Evolutionary conservation across 2,329 filamentous ascomycete genomes (phyloP).

Genomic region (Chrysosphaeria jannelii): DNA sequence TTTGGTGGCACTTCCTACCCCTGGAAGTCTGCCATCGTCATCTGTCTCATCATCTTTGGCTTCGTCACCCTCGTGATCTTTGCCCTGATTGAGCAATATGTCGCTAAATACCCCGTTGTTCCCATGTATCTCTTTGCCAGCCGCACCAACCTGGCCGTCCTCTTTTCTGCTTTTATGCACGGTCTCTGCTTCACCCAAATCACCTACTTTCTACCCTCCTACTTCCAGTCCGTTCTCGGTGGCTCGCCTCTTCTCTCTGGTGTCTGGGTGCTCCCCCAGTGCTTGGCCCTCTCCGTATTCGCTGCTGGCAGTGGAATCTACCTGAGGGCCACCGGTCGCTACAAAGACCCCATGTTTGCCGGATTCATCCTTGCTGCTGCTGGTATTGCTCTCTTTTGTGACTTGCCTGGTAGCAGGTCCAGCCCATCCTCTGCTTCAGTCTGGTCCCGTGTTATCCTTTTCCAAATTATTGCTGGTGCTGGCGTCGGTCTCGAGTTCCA

Average conservation of each 20-base stretch:
- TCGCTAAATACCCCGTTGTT: conserved; percentile 38
- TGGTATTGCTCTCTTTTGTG: conserved; percentile 21
- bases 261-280: conserved; percentile 9
- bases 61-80: conserved; percentile 17
- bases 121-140: conserved; percentile 28
- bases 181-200: conserved; percentile 29
- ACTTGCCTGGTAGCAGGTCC: conserved; percentile 13
- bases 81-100: conserved; percentile 27
- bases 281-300: conserved; percentile 11
- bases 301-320: conserved; percentile 10
- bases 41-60: conserved; percentile 32
- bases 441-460: conserved; percentile 15
- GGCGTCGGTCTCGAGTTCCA: conserved; percentile 29
- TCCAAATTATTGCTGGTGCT: conserved; percentile 21
- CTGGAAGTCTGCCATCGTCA: conserved; percentile 28
- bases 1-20: conserved; percentile 26
- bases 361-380: conserved; percentile 21
- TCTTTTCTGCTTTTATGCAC: conserved; percentile 16
- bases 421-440: conserved; percentile 8
- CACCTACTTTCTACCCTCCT: conserved; percentile 44
- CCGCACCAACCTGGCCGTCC: conserved; percentile 22
- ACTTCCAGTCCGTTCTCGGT: conserved; percentile 36
- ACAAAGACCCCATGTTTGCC: conserved; percentile 18
- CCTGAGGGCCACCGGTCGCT: conserved; percentile 9
- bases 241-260: conserved; percentile 29